A percentile compares a stretch with the other conserved stretches of the same genome.
phyloP scores from a whole-genome alignment of 192 early-diverging fungal genomes.

The Lobosporangium transversale region DNA sequence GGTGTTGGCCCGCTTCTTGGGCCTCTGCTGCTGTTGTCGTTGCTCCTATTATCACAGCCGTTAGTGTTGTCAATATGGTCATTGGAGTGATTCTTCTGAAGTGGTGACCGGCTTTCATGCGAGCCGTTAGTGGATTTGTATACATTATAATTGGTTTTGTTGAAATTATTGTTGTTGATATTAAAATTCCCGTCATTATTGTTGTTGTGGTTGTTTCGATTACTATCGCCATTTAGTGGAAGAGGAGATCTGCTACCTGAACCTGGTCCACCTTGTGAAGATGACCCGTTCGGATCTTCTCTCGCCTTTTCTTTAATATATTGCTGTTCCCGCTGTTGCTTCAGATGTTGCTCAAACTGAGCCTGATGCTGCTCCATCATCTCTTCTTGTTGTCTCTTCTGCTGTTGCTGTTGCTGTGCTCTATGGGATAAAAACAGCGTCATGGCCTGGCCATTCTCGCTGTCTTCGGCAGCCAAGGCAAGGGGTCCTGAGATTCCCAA shows the following conservation, averaged over 20 bases:
- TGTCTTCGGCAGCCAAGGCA: conserved; percentile 15
- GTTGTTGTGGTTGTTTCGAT: not conserved
- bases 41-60: not conserved
- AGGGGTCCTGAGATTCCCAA: conserved; percentile 35
- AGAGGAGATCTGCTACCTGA: too few species aligned
- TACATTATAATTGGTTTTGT: not conserved
- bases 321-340: not conserved
- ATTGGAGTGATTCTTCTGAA: not conserved
- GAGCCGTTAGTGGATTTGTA: conserved; percentile 2
- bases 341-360: conserved; percentile 1
- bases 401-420: not conserved
- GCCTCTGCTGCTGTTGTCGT: too few species aligned
- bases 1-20: too few species aligned
- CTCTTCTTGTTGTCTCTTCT: not conserved
- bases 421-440: too few species aligned
- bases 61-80: conserved; percentile 9
- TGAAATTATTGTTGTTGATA: not conserved
- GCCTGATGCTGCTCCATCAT: not conserved
- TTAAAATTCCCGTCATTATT: not conserved
- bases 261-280: too few species aligned
- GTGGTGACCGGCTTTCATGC: conserved; percentile 5
- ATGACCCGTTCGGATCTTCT: too few species aligned
- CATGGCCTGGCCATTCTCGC: not conserved
- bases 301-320: too few species aligned
- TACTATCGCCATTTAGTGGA: not conserved